These are phyloP conservation scores for Coniochaeta ligniaria DNA, from an alignment of 2,329 filamentous ascomycete genomes.

Conservation along the genomic window DNA sequence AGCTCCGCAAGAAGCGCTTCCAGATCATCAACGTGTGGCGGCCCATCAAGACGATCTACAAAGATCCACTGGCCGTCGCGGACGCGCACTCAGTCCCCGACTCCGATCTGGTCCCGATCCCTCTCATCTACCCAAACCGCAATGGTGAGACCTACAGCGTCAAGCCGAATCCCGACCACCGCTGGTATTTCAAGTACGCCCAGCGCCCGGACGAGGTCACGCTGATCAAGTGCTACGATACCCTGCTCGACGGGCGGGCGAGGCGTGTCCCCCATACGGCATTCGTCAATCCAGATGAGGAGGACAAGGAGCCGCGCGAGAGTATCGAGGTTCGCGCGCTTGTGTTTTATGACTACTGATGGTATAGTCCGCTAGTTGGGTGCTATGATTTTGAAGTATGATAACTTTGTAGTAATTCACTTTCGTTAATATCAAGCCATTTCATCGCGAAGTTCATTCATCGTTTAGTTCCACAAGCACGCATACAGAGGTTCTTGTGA, in stretches of 20 bases:
- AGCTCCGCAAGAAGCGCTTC: constrained; percentile 36
- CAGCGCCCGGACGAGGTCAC: constrained; percentile 47
- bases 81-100: constrained; percentile 42
- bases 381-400: neutral
- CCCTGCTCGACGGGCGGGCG: constrained; percentile 18
- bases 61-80: constrained; percentile 47
- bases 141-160: constrained; percentile 38
- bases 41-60: constrained; percentile 40
- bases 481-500: neutral
- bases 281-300: constrained; percentile 36
- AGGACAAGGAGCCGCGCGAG: constrained; percentile 35
- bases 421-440: neutral
- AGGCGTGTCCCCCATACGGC: constrained; percentile 46
- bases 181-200: constrained; percentile 45
- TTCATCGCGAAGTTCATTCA: neutral
- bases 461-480: no score
- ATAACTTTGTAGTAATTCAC: neutral
- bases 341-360: constrained; percentile 32
- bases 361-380: neutral
- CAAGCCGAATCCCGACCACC: constrained; percentile 6
- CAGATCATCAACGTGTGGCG: constrained; percentile 51
- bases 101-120: constrained; percentile 38
- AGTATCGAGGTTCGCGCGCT: constrained; percentile 50
- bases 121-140: constrained; percentile 43
- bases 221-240: constrained; percentile 57